Evolutionary conservation across 345 rosid species (phyloP).

Genomic region (Geranium rotundifolium): DNA sequence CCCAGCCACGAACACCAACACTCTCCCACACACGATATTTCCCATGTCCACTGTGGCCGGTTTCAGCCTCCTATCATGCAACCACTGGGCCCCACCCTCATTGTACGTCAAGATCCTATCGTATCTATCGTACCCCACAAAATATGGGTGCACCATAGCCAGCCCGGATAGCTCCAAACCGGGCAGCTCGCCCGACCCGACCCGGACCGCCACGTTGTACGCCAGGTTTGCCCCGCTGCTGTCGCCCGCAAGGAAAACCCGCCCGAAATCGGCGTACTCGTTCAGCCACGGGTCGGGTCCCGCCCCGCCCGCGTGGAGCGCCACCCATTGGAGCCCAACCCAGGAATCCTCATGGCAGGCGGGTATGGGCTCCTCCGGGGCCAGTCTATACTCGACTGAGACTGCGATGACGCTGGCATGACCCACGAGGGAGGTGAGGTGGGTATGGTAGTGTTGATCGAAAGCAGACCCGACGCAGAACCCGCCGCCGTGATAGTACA

Average conservation of each 20-base stretch:
- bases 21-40: constrained; percentile 21
- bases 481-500: constrained; percentile 36
- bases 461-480: constrained; percentile 25
- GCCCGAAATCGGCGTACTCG: constrained; percentile 25
- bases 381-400: constrained; percentile 26
- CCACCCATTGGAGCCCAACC: constrained; percentile 41
- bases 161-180: constrained; percentile 22
- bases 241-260: constrained; percentile 39
- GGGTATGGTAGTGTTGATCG: not conserved
- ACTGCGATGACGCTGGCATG: constrained; percentile 25
- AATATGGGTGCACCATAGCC: constrained; percentile 35
- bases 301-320: constrained; percentile 19
- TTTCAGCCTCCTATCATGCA: constrained; percentile 24
- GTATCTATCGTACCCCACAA: no score
- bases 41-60: constrained; percentile 20
- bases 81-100: constrained; percentile 21
- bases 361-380: constrained; percentile 54
- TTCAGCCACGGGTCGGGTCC: constrained; percentile 42
- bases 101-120: no score
- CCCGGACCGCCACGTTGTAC: constrained; percentile 28
- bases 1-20: constrained; percentile 32
- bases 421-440: constrained; percentile 1
- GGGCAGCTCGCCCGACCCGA: constrained; percentile 8
- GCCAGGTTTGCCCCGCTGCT: constrained; percentile 56
- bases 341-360: constrained; percentile 40